Evolutionary conservation across 1,139 yeast species (phyloP).

Genomic region (Blastobotrys ciferrii): DNA sequence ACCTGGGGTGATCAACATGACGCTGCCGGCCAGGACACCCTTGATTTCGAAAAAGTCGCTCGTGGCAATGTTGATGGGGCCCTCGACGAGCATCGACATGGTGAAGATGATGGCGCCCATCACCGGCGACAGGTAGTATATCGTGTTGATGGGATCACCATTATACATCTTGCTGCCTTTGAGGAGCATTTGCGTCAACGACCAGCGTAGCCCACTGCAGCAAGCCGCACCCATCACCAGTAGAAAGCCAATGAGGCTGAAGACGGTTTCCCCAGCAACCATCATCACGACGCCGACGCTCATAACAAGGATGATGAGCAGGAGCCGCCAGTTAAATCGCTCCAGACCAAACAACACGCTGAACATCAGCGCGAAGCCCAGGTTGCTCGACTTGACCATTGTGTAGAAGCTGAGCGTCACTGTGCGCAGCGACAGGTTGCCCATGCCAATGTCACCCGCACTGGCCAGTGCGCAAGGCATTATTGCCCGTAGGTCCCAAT

Average conservation of each 20-base stretch:
- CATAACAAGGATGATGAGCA: slow-evolving; percentile 72
- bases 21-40: slow-evolving; percentile 54
- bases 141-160: slow-evolving; percentile 65
- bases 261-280: slow-evolving; percentile 58
- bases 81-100: slow-evolving; percentile 66
- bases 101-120: slow-evolving; percentile 65
- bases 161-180: slow-evolving; percentile 34
- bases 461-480: slow-evolving; percentile 86
- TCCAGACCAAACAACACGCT: slow-evolving; percentile 80
- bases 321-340: slow-evolving; percentile 60
- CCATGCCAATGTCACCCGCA: slow-evolving; percentile 91
- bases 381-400: slow-evolving; percentile 84
- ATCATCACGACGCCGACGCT: slow-evolving; percentile 79
- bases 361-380: slow-evolving; percentile 83
- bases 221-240: slow-evolving; percentile 76
- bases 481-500: slow-evolving; percentile 44
- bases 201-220: slow-evolving; percentile 92
- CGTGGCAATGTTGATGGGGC: slow-evolving; percentile 49
- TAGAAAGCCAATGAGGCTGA: slow-evolving; percentile 55
- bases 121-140: slow-evolving; percentile 78
- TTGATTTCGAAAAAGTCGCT: slow-evolving; percentile 63
- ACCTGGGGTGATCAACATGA: slow-evolving; percentile 75
- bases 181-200: slow-evolving; percentile 79
- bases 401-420: slow-evolving; percentile 85
- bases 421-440: slow-evolving; percentile 76